These are phyloP conservation scores for Cytospora chrysosperma DNA, from an alignment of 2,329 filamentous ascomycete genomes.

Conservation along the genomic window DNA sequence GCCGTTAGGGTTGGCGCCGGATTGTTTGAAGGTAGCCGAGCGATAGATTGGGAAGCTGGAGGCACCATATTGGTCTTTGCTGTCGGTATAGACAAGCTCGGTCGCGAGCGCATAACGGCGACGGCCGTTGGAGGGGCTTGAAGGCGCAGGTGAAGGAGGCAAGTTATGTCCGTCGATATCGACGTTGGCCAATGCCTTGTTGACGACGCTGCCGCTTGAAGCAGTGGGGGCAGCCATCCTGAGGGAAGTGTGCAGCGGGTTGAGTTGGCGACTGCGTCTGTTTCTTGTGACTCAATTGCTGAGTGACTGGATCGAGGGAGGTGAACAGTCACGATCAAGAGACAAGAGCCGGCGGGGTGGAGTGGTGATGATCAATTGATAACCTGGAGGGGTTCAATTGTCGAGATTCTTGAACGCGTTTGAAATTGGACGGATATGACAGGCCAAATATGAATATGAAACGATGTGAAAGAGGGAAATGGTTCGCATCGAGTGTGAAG, in stretches of 20 bases:
- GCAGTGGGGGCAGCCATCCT: constrained; percentile 18
- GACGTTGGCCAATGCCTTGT: constrained; percentile 56
- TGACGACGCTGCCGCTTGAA: constrained; percentile 14
- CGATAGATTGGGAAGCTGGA: constrained; percentile 98
- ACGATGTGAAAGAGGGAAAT: not conserved
- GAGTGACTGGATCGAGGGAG: not conserved
- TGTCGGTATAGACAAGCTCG: constrained; percentile 93
- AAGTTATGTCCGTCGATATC: constrained; percentile 83
- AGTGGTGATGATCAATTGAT: not conserved
- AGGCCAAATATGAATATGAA: not conserved
- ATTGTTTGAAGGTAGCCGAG: constrained; percentile 97
- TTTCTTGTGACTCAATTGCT: constrained; percentile 9
- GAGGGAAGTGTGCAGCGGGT: not conserved
- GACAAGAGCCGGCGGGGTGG: constrained; percentile 7
- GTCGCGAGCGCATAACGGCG: constrained; percentile 89
- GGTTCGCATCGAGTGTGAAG: not conserved
- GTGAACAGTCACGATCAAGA: constrained; percentile 12
- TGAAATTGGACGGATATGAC: not conserved
- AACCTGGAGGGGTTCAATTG: not conserved
- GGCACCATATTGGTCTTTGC: constrained; percentile 94
- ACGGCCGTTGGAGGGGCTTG: constrained; percentile 79
- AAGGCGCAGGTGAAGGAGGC: constrained; percentile 89
- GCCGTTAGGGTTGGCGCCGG: constrained; percentile 72
- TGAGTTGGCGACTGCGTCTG: not conserved
- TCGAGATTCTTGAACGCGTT: not conserved